Evolutionary conservation across 176 grass and related monocot species (phyloP), one percentile per base, ranked within the genome.

Genomic region (Lolium rigidum): DNA sequence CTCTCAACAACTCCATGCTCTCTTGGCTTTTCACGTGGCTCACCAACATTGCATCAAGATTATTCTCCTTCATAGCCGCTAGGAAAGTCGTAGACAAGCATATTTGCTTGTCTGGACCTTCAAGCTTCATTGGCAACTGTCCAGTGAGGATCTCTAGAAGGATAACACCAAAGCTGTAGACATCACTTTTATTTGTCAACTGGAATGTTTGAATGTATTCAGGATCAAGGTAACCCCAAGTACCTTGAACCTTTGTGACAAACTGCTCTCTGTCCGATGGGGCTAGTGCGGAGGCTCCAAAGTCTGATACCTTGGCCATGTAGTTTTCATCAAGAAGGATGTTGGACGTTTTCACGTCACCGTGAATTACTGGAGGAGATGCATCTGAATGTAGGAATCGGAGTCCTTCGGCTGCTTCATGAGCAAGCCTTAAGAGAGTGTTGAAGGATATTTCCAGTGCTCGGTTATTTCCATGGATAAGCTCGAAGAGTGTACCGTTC

Each of bases 121-220:
- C 66, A 2, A 89, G 37, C 18, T 84, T 84, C n/a, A 84, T 11
- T 21, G 81, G 82, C 31, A 65, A 59, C 6, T 89, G 46, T 4
- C 82, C 87, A 0, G 87, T 89, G 5, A 89, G 76, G 8, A 89
- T 39, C 76, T 89, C 82, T 1, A 89, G 0, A 43, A 89, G 47
- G 16, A 89, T 57, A 44, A 89, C 76, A 55, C 82, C 66, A 0
- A 84, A 84, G 12, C 76, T 84, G 1, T 66, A 84, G 1, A 80
- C 82, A 0, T 89, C 87, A 0, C 80, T 83, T 50, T 88, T 88
- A 3, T 88, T 26, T 0, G 87, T 88, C 12, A 88, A 37, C 38
- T 84, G 82, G 12, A 76, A 89, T 56, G 87, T 89, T 15, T 66
- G 82, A 82, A 89, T 69, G 70, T 89, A 89, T 15, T 89, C 82